Percentiles rank a stretch among this genome's conserved stretches.
Evolutionary conservation across 768 basidiomycete species (phyloP).

Genomic region (Pleurotus giganteus): DNA sequence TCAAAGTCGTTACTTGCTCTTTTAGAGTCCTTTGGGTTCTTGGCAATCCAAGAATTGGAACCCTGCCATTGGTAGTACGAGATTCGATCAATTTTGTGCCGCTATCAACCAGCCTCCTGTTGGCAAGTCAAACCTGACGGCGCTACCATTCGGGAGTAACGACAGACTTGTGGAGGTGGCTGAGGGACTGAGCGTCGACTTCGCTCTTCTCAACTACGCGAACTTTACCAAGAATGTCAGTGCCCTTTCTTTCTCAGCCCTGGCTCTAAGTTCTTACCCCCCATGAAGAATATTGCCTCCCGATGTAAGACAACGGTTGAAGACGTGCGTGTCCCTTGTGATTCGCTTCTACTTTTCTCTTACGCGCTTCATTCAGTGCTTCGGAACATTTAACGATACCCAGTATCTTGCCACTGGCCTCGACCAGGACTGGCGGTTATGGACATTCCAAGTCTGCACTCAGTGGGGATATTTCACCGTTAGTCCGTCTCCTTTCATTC

Average conservation of each 20-base stretch:
- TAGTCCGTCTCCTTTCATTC: conserved; percentile 19
- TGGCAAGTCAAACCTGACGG: conserved; percentile 28
- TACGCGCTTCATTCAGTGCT: conserved; percentile 55
- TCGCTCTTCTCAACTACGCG: conserved; percentile 71
- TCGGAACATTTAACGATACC: conserved; percentile 74
- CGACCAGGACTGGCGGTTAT: conserved; percentile 78
- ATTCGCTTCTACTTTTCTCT: not conserved
- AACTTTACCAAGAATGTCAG: conserved; percentile 70
- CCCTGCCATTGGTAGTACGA: conserved; percentile 56
- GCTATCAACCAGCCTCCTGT: conserved; percentile 45
- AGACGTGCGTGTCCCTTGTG: conserved; percentile 23
- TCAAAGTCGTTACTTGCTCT: conserved; percentile 6
- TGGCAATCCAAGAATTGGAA: conserved; percentile 95
- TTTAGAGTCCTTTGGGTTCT: conserved; percentile 54
- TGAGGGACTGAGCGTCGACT: conserved; percentile 49
- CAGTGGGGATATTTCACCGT: conserved; percentile 96
- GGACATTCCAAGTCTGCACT: conserved; percentile 91
- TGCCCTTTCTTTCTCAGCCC: not conserved
- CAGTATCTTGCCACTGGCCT: conserved; percentile 62
- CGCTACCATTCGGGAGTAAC: conserved; percentile 46
- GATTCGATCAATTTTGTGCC: conserved; percentile 69
- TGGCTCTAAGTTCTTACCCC: not conserved
- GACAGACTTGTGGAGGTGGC: conserved; percentile 46
- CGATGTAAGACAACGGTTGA: conserved; percentile 44
- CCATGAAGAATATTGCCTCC: conserved; percentile 48